Evolutionary conservation across 1,284 basidiomycete genomes (phyloP).

Genomic region (Macrocybe sp.): DNA sequence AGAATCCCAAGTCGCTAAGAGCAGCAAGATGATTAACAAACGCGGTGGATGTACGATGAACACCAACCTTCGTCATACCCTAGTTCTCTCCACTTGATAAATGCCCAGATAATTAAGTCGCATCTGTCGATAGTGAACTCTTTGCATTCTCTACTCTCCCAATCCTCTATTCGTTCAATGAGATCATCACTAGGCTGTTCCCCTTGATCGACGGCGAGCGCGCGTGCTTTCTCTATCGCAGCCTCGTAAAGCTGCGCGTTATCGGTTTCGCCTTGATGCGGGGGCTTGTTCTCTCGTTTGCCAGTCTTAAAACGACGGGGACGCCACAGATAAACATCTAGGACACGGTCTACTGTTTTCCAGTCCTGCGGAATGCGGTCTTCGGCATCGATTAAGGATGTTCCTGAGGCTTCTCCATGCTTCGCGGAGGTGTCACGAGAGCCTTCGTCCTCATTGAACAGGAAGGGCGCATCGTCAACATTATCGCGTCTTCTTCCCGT

Average conservation of each 20-base stretch:
- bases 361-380: slow-evolving; percentile 65
- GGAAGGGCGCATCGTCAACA: slow-evolving; percentile 14
- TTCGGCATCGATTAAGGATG: slow-evolving; percentile 56
- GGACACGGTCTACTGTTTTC: slow-evolving; percentile 77
- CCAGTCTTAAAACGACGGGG: slow-evolving; percentile 24
- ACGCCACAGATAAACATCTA: slow-evolving; percentile 69
- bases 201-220: slow-evolving; percentile 46
- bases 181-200: slow-evolving; percentile 48
- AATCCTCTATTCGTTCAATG: slow-evolving; percentile 54
- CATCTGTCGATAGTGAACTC: slow-evolving; percentile 49
- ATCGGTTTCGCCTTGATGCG: slow-evolving; percentile 16
- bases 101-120: slow-evolving; percentile 66
- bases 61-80: slow-evolving; percentile 81
- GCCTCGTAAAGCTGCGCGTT: slow-evolving; percentile 32
- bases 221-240: slow-evolving; percentile 28
- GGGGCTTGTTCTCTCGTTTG: slow-evolving; percentile 15
- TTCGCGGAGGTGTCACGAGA: slow-evolving; percentile 27
- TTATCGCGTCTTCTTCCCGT: slow-evolving; percentile 26
- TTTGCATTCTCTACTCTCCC: slow-evolving; percentile 44
- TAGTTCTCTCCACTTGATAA: slow-evolving; percentile 89
- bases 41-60: slow-evolving; percentile 1
- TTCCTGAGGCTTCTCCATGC: slow-evolving; percentile 21
- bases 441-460: slow-evolving; percentile 30
- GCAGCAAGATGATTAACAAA: slow-evolving; percentile 7
- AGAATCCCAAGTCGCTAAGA: slow-evolving; percentile 84